Conservation (phyloP, 1,284 basidiomycete genomes). For the Binderoboletus segoi region DNA sequence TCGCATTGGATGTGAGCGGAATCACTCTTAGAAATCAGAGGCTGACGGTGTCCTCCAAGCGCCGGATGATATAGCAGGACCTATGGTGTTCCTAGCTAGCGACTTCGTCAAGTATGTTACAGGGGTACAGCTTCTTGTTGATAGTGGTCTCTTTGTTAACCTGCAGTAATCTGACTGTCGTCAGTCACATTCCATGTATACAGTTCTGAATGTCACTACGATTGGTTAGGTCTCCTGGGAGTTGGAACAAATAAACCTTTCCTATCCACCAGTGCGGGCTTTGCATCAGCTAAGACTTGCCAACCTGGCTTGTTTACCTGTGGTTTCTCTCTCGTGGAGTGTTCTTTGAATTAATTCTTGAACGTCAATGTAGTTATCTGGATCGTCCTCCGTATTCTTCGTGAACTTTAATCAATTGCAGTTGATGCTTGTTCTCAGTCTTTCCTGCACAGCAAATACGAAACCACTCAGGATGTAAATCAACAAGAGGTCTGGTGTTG, state of each 20-base stretch:
- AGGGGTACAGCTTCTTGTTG: constrained; percentile 64
- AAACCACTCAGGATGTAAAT: constrained; percentile 55
- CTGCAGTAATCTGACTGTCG: constrained; percentile 52
- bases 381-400: constrained; percentile 63
- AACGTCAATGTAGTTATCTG: constrained; percentile 54
- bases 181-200: background rate
- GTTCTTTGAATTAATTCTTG: constrained; percentile 59
- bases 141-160: constrained; percentile 80
- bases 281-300: constrained; percentile 56
- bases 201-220: background rate
- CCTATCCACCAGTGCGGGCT: constrained; percentile 53
- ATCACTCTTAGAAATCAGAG: background rate
- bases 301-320: constrained; percentile 51
- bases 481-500: too few relatives aligned
- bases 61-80: constrained; percentile 57
- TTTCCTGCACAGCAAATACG: background rate
- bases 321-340: constrained; percentile 62
- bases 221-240: too few relatives aligned
- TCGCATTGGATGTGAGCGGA: constrained; percentile 55
- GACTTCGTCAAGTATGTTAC: constrained; percentile 72
- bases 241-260: constrained; percentile 26
- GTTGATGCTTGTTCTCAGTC: background rate
- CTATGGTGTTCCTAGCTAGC: constrained; percentile 75
- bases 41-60: background rate
- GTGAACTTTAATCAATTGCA: constrained; percentile 41